Evolutionary conservation across 1,284 basidiomycete species (phyloP).

Genomic region (Malassezia sympodialis): DNA sequence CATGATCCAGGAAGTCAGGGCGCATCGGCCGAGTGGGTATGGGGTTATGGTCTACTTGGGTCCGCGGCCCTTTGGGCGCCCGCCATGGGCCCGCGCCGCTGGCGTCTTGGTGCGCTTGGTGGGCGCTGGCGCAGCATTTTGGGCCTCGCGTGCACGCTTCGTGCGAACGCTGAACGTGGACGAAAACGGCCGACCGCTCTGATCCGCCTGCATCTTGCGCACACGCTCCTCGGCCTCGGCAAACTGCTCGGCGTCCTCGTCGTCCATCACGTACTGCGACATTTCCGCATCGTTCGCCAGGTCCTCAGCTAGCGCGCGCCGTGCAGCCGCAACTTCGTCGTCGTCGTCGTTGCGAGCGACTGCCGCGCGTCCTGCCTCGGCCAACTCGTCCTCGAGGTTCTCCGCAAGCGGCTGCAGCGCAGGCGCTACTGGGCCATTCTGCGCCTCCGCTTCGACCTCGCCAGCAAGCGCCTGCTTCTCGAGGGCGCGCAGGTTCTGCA

Average conservation of each 20-base stretch:
- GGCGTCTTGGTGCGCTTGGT: not conserved
- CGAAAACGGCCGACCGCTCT: conserved; percentile 21
- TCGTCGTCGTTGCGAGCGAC: conserved; percentile 19
- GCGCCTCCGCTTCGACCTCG: conserved; percentile 17
- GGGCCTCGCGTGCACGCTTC: not conserved
- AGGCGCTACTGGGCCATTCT: conserved; percentile 3
- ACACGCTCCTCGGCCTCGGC: conserved; percentile 39
- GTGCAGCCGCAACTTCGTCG: conserved; percentile 15
- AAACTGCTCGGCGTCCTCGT: conserved; percentile 27
- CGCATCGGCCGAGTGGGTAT: conserved; percentile 2
- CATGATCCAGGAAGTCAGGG: not conserved
- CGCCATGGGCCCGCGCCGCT: not conserved
- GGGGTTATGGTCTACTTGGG: not conserved
- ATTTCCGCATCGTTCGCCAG: conserved; percentile 31
- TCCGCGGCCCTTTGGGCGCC: not conserved
- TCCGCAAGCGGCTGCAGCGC: conserved; percentile 19
- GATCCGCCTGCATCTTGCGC: conserved; percentile 23
- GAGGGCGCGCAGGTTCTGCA: conserved; percentile 66
- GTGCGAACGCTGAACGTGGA: conserved; percentile 18
- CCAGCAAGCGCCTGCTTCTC: conserved; percentile 54
- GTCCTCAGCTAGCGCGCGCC: conserved; percentile 11
- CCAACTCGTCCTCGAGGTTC: conserved; percentile 31
- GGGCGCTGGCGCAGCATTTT: not conserved
- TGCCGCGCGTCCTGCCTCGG: conserved; percentile 26
- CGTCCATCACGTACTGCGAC: conserved; percentile 29